phyloP scores from a whole-genome alignment of 148 eudicot species.

The Fagopyrum homotropicum region DNA sequence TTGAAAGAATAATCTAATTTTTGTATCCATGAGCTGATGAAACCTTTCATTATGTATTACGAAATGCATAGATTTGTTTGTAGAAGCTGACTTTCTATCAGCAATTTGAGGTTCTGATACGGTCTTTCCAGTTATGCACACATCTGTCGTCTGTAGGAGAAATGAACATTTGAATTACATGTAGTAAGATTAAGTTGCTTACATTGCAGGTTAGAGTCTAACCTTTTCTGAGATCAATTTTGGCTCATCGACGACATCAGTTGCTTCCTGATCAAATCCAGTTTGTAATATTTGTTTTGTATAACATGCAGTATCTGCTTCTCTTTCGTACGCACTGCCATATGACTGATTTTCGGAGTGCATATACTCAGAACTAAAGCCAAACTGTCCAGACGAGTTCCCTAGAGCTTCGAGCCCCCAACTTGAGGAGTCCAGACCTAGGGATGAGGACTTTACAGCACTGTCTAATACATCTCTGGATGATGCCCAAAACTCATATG shows the following conservation, averaged over 20 bases:
- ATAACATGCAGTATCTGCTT: constrained; percentile 24
- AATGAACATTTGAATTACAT: constrained; percentile 3
- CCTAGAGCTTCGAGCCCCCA: constrained; percentile 34
- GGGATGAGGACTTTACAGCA: constrained; percentile 29
- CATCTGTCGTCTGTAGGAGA: constrained; percentile 9
- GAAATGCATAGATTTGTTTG: too few relatives aligned
- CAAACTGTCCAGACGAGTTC: constrained; percentile 27
- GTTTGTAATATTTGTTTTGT: constrained; percentile 21
- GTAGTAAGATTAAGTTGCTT: not conserved
- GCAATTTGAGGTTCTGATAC: constrained; percentile 19
- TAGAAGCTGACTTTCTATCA: constrained; percentile 23
- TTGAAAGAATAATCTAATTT: too few relatives aligned
- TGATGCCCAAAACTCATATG: constrained; percentile 59
- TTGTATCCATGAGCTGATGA: too few relatives aligned
- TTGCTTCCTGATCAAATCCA: constrained; percentile 21
- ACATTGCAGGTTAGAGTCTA: constrained; percentile 6
- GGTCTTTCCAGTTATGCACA: not conserved
- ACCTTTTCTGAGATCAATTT: constrained; percentile 43
- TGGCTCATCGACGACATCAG: constrained; percentile 24
- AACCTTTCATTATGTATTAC: too few relatives aligned
- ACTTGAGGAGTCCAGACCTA: constrained; percentile 35
- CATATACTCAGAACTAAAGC: constrained; percentile 30
- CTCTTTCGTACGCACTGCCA: constrained; percentile 22
- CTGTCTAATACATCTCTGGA: constrained; percentile 35
- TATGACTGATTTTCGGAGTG: constrained; percentile 26